These are phyloP conservation scores for Xylaria intraflava DNA, from an alignment of 495 filamentous ascomycete genomes.

Conservation along the genomic window DNA sequence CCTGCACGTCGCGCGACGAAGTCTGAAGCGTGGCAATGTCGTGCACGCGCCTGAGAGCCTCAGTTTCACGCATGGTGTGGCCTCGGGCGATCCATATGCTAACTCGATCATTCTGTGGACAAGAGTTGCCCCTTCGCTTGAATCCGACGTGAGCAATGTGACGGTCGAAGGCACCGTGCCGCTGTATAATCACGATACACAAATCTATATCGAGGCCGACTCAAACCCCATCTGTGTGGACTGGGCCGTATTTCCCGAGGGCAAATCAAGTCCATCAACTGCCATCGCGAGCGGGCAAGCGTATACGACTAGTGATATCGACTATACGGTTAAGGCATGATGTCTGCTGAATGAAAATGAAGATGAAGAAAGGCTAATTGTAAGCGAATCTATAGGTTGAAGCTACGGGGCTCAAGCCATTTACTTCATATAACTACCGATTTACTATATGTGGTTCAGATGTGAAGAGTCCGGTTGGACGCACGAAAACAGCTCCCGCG, in stretches of 20 bases:
- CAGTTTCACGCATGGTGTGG: conserved; percentile 62
- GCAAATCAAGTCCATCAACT: conserved; percentile 26
- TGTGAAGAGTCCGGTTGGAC: conserved; percentile 39
- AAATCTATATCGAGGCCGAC: conserved; percentile 42
- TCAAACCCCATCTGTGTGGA: conserved; percentile 54
- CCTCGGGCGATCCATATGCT: conserved; percentile 62
- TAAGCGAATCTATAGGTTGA: conserved; percentile 42
- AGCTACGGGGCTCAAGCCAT: conserved; percentile 50
- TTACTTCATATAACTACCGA: conserved; percentile 55
- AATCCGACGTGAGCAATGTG: conserved; percentile 49
- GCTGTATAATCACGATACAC: conserved; percentile 51
- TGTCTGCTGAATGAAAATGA: not conserved
- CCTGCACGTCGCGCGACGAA: conserved; percentile 33
- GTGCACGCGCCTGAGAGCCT: conserved; percentile 47
- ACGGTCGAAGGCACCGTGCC: conserved; percentile 49
- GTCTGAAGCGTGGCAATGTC: conserved; percentile 46
- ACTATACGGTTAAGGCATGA: conserved; percentile 59
- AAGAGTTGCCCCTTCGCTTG: conserved; percentile 48
- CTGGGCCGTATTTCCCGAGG: conserved; percentile 35
- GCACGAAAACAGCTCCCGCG: conserved; percentile 49
- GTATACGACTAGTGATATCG: conserved; percentile 60
- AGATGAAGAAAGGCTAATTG: not conserved
- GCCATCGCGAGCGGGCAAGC: conserved; percentile 31
- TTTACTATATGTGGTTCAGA: conserved; percentile 48
- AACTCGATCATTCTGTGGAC: conserved; percentile 64